phyloP scores from a whole-genome alignment of 202 grass and related monocot genomes.

The Carex sylvatica region DNA sequence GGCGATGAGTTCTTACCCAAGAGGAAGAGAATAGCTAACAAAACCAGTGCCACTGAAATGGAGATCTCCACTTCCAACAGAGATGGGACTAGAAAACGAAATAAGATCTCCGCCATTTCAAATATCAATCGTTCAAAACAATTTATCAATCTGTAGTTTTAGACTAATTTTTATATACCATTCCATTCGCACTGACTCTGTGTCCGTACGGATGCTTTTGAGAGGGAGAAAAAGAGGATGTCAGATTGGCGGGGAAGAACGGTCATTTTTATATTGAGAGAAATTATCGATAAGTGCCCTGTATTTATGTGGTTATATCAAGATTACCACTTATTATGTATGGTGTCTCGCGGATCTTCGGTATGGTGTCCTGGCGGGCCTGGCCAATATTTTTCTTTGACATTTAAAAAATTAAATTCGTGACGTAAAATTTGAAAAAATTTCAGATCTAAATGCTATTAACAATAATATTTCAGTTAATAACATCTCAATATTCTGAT shows the following conservation, averaged over 20 bases:
- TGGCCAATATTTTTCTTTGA: no score
- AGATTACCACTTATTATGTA: not conserved
- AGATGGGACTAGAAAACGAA: constrained; percentile 66
- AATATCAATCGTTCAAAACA: not conserved
- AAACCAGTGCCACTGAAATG: constrained; percentile 49
- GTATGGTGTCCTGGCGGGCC: no score
- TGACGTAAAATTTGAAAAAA: no score
- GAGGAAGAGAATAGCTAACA: constrained; percentile 39
- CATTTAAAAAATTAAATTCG: no score
- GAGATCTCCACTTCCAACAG: constrained; percentile 70
- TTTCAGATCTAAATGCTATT: no score
- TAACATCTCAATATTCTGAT: no score
- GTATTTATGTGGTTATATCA: not conserved
- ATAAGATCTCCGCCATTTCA: constrained; percentile 33
- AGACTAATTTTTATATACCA: not conserved
- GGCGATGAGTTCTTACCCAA: constrained; percentile 5
- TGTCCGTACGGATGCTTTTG: not conserved
- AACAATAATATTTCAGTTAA: no score
- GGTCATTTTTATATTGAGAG: not conserved
- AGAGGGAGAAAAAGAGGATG: constrained; percentile 7
- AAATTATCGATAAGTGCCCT: not conserved
- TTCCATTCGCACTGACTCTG: not conserved
- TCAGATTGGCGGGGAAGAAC: constrained; percentile 16
- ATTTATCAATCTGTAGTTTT: not conserved
- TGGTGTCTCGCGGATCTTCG: not conserved